phyloP scores from a whole-genome alignment of 352 stramenopile genomes.

The Globisporangium lucens region DNA sequence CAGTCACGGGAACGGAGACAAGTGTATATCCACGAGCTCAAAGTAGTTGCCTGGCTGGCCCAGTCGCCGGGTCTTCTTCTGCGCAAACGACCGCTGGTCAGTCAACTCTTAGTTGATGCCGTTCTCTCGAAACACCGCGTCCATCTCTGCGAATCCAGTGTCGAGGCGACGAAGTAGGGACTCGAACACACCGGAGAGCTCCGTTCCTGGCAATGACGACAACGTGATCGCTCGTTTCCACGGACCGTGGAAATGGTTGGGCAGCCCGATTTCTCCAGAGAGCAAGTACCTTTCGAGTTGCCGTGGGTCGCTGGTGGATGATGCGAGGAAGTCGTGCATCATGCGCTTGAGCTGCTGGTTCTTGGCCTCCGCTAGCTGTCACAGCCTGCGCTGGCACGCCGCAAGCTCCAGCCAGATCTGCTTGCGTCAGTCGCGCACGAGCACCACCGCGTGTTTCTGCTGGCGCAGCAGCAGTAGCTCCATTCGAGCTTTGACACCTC shows the following conservation, averaged over 20 bases:
- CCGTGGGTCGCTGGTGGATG: background rate
- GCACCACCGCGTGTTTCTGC: background rate
- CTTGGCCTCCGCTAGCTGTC: conserved; percentile 6
- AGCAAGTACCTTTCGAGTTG: background rate
- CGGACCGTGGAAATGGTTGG: background rate
- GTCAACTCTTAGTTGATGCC: conserved; percentile 10
- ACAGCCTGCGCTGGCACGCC: background rate
- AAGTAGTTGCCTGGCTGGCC: background rate
- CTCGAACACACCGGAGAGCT: background rate
- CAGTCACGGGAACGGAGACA: conserved; percentile 4
- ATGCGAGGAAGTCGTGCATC: background rate
- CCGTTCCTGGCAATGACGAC: background rate
- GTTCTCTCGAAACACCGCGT: conserved; percentile 10
- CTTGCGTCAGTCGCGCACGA: background rate
- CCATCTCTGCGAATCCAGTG: background rate
- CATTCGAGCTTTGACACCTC: background rate
- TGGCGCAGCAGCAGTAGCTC: background rate
- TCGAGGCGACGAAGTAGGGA: conserved; percentile 6
- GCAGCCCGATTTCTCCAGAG: background rate
- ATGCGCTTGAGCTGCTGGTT: conserved; percentile 10
- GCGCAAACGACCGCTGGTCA: conserved; percentile 11
- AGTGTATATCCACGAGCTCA: conserved; percentile 8
- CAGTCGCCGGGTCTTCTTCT: conserved; percentile 9
- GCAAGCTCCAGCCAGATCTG: background rate
- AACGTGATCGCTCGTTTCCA: background rate